These are phyloP conservation scores for Chaetomium olivaceum DNA, from an alignment of 2,329 filamentous ascomycete species.

Conservation along the genomic window DNA sequence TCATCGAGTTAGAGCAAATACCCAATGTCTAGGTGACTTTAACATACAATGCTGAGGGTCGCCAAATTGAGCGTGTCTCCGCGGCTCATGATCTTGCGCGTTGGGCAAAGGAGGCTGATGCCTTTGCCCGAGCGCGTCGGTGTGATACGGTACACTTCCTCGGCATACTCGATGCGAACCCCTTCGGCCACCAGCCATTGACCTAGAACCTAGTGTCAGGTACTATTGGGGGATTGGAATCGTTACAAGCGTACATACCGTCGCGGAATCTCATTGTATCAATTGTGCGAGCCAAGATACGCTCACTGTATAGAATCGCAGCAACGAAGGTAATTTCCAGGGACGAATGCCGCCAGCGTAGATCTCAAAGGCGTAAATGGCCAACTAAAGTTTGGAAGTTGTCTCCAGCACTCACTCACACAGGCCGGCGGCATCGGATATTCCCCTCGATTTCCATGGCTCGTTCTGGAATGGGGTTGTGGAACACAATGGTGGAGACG, in stretches of 20 bases:
- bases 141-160: constrained; percentile 59
- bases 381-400: neutral
- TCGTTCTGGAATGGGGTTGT: neutral
- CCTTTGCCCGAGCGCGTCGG: constrained; percentile 46
- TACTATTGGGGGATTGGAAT: neutral
- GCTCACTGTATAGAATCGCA: no score
- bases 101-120: constrained; percentile 58
- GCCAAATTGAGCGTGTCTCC: constrained; percentile 58
- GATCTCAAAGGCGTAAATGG: neutral
- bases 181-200: constrained; percentile 62
- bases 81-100: constrained; percentile 53
- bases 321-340: neutral
- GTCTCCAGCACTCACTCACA: neutral
- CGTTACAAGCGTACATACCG: constrained; percentile 49
- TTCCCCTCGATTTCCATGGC: neutral
- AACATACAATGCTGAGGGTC: constrained; percentile 52
- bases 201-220: constrained; percentile 10
- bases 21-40: neutral
- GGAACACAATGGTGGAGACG: neutral
- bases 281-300: neutral
- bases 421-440: no score
- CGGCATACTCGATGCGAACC: constrained; percentile 63
- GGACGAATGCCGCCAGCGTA: neutral
- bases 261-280: constrained; percentile 60
- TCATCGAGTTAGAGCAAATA: neutral